Base-by-base conservation (phyloP, 2,329 filamentous ascomycete species). In the Nemania abortiva region DNA sequence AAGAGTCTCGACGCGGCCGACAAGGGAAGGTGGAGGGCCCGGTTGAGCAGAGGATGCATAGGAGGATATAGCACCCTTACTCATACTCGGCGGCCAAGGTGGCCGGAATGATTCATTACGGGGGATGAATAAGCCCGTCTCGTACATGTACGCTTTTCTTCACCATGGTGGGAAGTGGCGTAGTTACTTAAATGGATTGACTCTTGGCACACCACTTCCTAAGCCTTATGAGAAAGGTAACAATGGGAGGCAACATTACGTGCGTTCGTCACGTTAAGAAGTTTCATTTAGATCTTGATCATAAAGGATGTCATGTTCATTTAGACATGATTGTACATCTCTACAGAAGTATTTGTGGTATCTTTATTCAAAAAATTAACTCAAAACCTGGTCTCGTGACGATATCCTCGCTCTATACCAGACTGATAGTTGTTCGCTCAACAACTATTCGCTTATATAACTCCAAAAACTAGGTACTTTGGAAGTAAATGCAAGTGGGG, bases 281-380 rank as follows among this genome's bases (percentile, higher is more conserved):
- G 2, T 18, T 42, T 10, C 2, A 10, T 39, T 10, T 37, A 55
- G 20, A 6, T 34, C 42, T 50, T 24, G 22, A n/a, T n/a, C 29
- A 42, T 55, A 20, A 7, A 5, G 47, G n/a, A 20, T 22, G 20
- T 13, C 24, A 59, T 60, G 18, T 34, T 53, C 34, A 62, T 52
- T 45, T 22, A 18, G 22, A 65, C 15, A 47, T 57, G 37, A 24
- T 22, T 37, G 5, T 54, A 53, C 6, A 58, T 58, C 5, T 54
- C 37, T 62, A 53, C 10, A 58, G 39, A 58, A 63, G 18, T 50
- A 18, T 29, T 22, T 47, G 24, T 62, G 67, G 63, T 69, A 69
- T 69, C 54, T 55, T 52, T 22, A 56, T 27, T 22, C 22, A 6
- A 55, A 58, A 61, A 60, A 11, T 56, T 24, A 31, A 53, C 2